Percentiles rank a stretch among this genome's conserved stretches.
These are phyloP conservation scores for Wallacemonas sp. DNA, from an alignment of 208 protist genomes.

Conservation along the genomic window DNA sequence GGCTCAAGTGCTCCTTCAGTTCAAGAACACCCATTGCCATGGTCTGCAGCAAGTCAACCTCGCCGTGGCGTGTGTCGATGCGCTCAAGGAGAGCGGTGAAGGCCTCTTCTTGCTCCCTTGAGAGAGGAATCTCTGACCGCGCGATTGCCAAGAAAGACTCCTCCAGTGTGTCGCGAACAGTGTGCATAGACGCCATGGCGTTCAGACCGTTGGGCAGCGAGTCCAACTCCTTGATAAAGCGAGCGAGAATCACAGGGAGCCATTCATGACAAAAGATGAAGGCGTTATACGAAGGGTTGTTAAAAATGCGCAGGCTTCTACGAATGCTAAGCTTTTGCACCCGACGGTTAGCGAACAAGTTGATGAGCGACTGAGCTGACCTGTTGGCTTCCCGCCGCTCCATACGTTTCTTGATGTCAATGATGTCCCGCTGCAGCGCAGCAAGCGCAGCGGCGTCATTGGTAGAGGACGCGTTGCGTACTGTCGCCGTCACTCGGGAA, in stretches of 20 bases:
- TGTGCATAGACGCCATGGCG: conserved; percentile 75
- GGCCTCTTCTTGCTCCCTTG: conserved; percentile 23
- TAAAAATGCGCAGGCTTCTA: conserved; percentile 42
- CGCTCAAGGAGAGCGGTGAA: conserved; percentile 70
- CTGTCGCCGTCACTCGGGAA: too few relatives aligned
- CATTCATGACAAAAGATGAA: conserved; percentile 81
- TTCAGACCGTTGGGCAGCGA: conserved; percentile 81
- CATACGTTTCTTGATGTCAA: conserved; percentile 36
- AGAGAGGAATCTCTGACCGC: conserved; percentile 64
- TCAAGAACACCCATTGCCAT: conserved; percentile 82
- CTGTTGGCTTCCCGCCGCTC: conserved; percentile 57
- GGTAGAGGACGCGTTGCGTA: too few relatives aligned
- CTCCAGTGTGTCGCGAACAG: conserved; percentile 74
- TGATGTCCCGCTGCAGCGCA: conserved; percentile 22
- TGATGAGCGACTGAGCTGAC: conserved; percentile 47
- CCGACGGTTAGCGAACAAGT: conserved; percentile 58
- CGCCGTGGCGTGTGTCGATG: conserved; percentile 66
- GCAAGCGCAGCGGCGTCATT: background rate
- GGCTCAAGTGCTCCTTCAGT: conserved; percentile 74
- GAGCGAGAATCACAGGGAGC: conserved; percentile 77
- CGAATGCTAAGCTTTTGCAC: conserved; percentile 58
- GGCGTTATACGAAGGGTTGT: conserved; percentile 30
- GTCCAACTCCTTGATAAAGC: conserved; percentile 67
- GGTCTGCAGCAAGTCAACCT: conserved; percentile 64
- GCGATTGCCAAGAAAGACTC: conserved; percentile 69